Conservation (phyloP, 345 rosid genomes). For the Cochlearia excelsa region DNA sequence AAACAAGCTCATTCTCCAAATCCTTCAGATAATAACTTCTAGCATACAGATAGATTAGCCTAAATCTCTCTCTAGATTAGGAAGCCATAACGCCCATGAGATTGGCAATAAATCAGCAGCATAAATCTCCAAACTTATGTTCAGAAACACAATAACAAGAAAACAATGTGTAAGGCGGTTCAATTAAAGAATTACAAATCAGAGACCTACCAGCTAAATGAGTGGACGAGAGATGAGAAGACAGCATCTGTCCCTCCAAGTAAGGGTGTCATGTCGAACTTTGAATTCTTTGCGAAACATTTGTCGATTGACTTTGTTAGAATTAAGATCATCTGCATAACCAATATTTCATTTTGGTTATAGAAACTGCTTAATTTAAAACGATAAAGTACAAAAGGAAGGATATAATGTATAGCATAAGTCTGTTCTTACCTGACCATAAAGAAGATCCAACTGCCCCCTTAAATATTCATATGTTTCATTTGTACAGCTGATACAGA, state of each 20-base stretch:
- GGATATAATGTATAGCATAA: slow-evolving; percentile 4
- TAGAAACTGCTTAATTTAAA: not conserved
- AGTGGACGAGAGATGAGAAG: slow-evolving; percentile 95
- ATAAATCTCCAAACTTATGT: not conserved
- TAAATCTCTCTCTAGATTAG: slow-evolving; percentile 1
- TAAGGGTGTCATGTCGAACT: slow-evolving; percentile 97
- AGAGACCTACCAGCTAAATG: slow-evolving; percentile 84
- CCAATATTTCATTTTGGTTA: slow-evolving; percentile 17
- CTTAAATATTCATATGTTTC: slow-evolving; percentile 84
- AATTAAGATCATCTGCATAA: slow-evolving; percentile 92
- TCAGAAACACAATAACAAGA: not conserved
- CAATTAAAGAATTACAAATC: slow-evolving; percentile 9
- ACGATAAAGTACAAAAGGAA: not conserved
- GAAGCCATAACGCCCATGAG: slow-evolving; percentile 12
- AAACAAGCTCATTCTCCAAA: slow-evolving; percentile 3
- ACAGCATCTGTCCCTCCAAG: slow-evolving; percentile 99
- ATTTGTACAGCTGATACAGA: slow-evolving; percentile 96
- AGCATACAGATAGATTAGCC: not conserved
- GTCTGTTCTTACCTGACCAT: slow-evolving; percentile 74
- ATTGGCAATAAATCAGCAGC: not conserved
- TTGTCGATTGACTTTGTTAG: slow-evolving; percentile 89
- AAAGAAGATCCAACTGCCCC: slow-evolving; percentile 90
- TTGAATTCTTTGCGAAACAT: slow-evolving; percentile 94
- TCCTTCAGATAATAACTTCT: slow-evolving; percentile 1
- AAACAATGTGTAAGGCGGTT: not conserved